These are phyloP conservation scores for Magnusiomyces paraingens DNA, from an alignment of 1,139 yeast species.

Conservation along the genomic window DNA sequence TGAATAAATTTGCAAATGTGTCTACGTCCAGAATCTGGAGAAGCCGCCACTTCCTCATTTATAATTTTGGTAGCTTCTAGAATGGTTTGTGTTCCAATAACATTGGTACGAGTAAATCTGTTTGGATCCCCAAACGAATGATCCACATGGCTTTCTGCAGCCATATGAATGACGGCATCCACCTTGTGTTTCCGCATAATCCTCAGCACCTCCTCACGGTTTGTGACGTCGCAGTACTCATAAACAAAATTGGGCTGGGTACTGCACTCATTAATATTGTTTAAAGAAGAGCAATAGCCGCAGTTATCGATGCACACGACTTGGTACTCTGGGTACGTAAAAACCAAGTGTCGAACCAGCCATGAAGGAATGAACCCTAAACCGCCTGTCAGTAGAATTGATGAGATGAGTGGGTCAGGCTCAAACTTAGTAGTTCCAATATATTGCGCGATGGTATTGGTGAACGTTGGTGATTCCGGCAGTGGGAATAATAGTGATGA, in stretches of 20 bases:
- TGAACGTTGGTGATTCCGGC: too few relatives aligned
- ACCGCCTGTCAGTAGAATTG: slow-evolving; percentile 49
- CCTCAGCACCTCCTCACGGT: slow-evolving; percentile 23
- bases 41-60: neutral
- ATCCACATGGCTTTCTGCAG: slow-evolving; percentile 57
- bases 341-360: slow-evolving; percentile 39
- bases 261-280: slow-evolving; percentile 22
- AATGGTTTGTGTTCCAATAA: slow-evolving; percentile 45
- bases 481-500: too few relatives aligned
- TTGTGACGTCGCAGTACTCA: slow-evolving; percentile 38
- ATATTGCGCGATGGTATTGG: neutral
- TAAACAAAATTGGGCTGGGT: slow-evolving; percentile 30
- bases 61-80: slow-evolving; percentile 39
- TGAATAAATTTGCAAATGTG: slow-evolving; percentile 36
- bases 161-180: slow-evolving; percentile 44
- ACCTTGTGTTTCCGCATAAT: slow-evolving; percentile 28
- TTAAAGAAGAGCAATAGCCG: slow-evolving; percentile 33
- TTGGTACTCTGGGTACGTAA: slow-evolving; percentile 36
- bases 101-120: slow-evolving; percentile 45
- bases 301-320: slow-evolving; percentile 47
- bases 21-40: neutral
- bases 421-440: slow-evolving; percentile 20
- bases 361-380: slow-evolving; percentile 56
- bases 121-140: slow-evolving; percentile 44
- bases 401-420: slow-evolving; percentile 21